Evolutionary conservation across 2,329 filamentous ascomycete genomes (phyloP).

Genomic region (Cytospora paraplurivora): DNA sequence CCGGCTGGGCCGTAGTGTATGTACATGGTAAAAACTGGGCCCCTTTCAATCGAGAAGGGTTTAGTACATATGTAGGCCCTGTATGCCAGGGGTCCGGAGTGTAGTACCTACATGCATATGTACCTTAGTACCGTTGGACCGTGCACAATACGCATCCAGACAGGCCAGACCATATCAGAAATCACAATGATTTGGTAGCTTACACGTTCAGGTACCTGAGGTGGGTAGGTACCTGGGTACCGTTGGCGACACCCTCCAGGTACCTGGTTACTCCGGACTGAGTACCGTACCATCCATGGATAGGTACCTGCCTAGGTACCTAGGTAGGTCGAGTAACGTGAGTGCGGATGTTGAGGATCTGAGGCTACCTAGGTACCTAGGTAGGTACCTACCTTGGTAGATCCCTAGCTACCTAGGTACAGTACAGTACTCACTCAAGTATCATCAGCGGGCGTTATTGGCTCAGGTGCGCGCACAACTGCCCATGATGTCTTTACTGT

Average conservation of each 20-base stretch:
- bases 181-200: no score
- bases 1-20: neutral
- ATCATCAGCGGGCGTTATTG: neutral
- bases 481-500: neutral
- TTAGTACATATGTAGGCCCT: neutral
- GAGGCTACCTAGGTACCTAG: neutral
- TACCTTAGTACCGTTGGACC: neutral
- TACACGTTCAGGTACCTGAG: no score
- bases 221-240: no score
- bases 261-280: neutral
- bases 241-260: neutral
- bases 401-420: no score
- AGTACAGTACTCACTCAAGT: no score
- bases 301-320: neutral
- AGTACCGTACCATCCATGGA: neutral
- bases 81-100: neutral
- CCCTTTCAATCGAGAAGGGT: neutral
- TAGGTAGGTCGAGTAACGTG: neutral
- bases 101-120: neutral
- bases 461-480: neutral
- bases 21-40: neutral
- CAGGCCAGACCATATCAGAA: no score
- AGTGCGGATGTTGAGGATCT: neutral
- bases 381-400: no score
- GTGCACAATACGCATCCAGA: neutral